These are phyloP conservation scores for Neonectria magnoliae DNA, from an alignment of 2,329 filamentous ascomycete species.

Conservation along the genomic window DNA sequence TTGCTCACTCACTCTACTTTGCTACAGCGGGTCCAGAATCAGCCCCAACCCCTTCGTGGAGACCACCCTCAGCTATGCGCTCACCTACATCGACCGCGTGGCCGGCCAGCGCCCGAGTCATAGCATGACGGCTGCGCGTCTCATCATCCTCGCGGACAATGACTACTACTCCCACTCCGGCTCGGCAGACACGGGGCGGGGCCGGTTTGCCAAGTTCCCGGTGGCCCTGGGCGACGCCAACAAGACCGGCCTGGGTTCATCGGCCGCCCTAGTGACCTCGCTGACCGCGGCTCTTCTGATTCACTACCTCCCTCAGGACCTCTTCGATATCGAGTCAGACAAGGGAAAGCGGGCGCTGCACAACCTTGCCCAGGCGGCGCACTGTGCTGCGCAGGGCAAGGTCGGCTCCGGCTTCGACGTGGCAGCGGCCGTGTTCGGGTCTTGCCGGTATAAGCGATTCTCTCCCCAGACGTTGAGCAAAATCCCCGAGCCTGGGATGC, in stretches of 20 bases:
- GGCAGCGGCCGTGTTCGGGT: conserved; percentile 90
- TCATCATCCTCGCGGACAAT: conserved; percentile 93
- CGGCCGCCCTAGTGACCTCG: conserved; percentile 90
- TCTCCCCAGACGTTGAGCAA: conserved; percentile 77
- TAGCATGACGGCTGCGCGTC: conserved; percentile 72
- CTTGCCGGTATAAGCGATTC: conserved; percentile 92
- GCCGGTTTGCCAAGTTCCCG: conserved; percentile 80
- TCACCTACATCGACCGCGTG: conserved; percentile 77
- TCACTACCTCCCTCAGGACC: conserved; percentile 72
- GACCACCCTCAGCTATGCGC: conserved; percentile 85
- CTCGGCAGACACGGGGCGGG: conserved; percentile 42
- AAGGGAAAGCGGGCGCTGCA: conserved; percentile 74
- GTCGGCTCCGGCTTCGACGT: conserved; percentile 97
- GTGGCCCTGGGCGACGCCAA: conserved; percentile 81
- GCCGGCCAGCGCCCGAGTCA: conserved; percentile 49
- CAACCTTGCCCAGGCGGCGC: conserved; percentile 92
- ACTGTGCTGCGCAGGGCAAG: conserved; percentile 97
- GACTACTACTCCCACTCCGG: conserved; percentile 86
- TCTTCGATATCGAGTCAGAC: conserved; percentile 67
- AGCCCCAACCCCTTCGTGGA: conserved; percentile 86
- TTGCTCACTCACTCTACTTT: conserved; percentile 30
- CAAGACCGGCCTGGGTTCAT: conserved; percentile 96
- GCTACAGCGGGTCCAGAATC: conserved; percentile 56
- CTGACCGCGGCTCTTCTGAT: conserved; percentile 80
- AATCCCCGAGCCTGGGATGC: conserved; percentile 72